A percentile compares a stretch with the other conserved stretches of the same genome.
Conservation (phyloP, 2,329 filamentous ascomycete species). For the Epichloe aotearoae region DNA sequence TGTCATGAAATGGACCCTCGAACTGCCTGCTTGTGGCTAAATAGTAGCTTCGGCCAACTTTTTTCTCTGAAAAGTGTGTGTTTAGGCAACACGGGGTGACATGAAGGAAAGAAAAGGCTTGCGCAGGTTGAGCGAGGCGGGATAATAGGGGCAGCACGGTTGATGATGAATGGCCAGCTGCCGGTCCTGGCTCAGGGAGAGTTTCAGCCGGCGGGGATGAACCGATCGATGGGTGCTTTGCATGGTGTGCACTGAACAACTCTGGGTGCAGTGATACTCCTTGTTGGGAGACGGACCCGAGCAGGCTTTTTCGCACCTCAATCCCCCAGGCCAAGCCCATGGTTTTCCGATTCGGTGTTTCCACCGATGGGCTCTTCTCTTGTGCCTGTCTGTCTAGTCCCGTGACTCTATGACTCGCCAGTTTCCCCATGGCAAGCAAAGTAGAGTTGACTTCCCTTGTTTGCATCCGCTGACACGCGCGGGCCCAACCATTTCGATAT, state of each 20-base stretch:
- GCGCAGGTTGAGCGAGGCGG: not conserved
- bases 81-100: not conserved
- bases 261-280: too few species aligned
- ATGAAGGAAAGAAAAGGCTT: not conserved
- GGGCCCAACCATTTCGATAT: not conserved
- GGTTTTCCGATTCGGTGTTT: not conserved
- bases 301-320: too few species aligned
- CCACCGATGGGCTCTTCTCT: too few species aligned
- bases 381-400: not conserved
- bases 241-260: too few species aligned
- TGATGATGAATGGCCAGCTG: not conserved
- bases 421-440: not conserved
- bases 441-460: not conserved
- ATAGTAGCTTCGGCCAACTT: slow-evolving; percentile 1
- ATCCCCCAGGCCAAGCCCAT: too few species aligned
- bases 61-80: not conserved
- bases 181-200: not conserved
- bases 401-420: not conserved
- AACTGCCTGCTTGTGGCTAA: not conserved
- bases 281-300: too few species aligned
- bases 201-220: too few species aligned
- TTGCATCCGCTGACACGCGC: not conserved
- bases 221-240: too few species aligned
- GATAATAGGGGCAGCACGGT: not conserved
- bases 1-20: not conserved